phyloP scores from a whole-genome alignment of 768 basidiomycete species.

The Auricularia heimuer region DNA sequence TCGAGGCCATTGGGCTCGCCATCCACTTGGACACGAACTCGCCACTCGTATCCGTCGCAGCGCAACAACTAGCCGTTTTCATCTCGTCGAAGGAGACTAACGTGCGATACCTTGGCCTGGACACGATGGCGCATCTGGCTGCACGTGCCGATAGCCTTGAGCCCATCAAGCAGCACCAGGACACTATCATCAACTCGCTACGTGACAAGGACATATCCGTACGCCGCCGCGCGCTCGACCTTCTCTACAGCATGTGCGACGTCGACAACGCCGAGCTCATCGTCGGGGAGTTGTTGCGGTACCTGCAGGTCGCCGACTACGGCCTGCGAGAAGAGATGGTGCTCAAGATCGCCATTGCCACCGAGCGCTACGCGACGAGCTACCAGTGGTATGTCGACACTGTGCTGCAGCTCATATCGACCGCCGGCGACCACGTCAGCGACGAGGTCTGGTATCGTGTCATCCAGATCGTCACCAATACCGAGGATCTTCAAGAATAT shows the following conservation, averaged over 20 bases:
- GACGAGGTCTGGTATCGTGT: slow-evolving; percentile 99
- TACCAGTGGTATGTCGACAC: slow-evolving; percentile 99
- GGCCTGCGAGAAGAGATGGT: slow-evolving; percentile 98
- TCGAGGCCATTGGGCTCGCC: slow-evolving; percentile 93
- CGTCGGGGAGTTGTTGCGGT: slow-evolving; percentile 89
- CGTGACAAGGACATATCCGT: slow-evolving; percentile 98
- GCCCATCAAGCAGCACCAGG: slow-evolving; percentile 90
- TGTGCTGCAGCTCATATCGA: slow-evolving; percentile 87
- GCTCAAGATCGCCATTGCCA: slow-evolving; percentile 93
- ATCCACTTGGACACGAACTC: slow-evolving; percentile 93
- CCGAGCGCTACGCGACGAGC: slow-evolving; percentile 96
- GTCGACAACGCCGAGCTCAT: slow-evolving; percentile 92
- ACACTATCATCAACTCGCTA: slow-evolving; percentile 87
- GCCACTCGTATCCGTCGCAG: slow-evolving; percentile 77
- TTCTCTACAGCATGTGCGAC: slow-evolving; percentile 99
- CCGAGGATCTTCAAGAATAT: slow-evolving; percentile 94
- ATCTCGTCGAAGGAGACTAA: slow-evolving; percentile 98
- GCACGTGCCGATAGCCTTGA: slow-evolving; percentile 86
- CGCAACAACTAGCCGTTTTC: slow-evolving; percentile 86
- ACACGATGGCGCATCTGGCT: slow-evolving; percentile 97
- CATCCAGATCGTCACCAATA: slow-evolving; percentile 96
- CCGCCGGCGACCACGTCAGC: slow-evolving; percentile 96
- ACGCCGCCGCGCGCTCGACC: slow-evolving; percentile 83
- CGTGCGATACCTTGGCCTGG: slow-evolving; percentile 91
- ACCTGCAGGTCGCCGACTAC: slow-evolving; percentile 94